Evolutionary conservation across 805 yeast species (phyloP), one percentile per base, ranked within the genome.

Genomic region (Myxozyma monticola): DNA sequence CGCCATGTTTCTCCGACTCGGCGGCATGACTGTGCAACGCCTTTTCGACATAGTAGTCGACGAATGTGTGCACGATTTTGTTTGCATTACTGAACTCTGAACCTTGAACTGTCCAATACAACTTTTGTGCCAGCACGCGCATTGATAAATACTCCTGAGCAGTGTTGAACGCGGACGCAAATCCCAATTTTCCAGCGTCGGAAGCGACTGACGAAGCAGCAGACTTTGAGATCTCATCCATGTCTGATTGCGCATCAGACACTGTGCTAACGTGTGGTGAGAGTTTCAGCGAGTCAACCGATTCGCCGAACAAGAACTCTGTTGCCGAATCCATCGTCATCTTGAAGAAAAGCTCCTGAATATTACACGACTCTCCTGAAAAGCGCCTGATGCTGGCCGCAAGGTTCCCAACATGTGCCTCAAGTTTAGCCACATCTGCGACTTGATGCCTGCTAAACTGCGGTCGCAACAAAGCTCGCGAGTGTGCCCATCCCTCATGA

Each of bases 31-130:
- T n/a, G n/a, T n/a, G n/a, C 38, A 76, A 63, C 5, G 76, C 78
- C 45, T 58, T 59, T 30, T 67, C 47, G 22, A 74, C 79, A 54
- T 71, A 75, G 49, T 59, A 65, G 54, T 74, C 70, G 22, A 73
- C 71, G 64, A 65, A 66, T 21, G 51, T 56, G 46, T 68, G 68
- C 36, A 71, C 71, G 5, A 60, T 51, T 10, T 49, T 57, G 42
- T 59, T 67, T 22, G 68, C 60, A 15, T 61, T 61, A 38, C 67
- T 61, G 56, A 75, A 74, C 45, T 66, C 50, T 14, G 54, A 50
- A 14, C 62, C 36, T 47, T 59, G 38, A 28, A 59, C 50, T 9
- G 57, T 34, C 47, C 51, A 53, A 45, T 57, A 59, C 21, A 63
- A 42, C 18, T 37, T 37, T 26, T 61, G 66, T n/a, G 56, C 42